These are phyloP conservation scores for Teratosphaeria pseudoeucalypti DNA, from an alignment of 2,329 filamentous ascomycete species.

Conservation along the genomic window DNA sequence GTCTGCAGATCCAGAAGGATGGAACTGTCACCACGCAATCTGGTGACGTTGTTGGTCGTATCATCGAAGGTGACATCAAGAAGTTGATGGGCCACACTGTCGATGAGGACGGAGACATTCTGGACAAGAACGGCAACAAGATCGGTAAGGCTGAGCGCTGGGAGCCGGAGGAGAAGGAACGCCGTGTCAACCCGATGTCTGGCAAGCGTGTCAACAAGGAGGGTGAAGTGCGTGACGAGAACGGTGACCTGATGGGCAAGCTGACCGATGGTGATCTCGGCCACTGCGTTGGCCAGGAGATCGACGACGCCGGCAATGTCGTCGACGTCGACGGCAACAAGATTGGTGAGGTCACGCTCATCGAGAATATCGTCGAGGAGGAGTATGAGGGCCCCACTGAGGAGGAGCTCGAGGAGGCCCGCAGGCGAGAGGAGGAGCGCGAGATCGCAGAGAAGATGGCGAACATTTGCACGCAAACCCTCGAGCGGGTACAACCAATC, in stretches of 20 bases:
- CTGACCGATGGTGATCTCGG: slow-evolving; percentile 43
- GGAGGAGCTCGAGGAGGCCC: slow-evolving; percentile 40
- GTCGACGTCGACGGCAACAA: slow-evolving; percentile 50
- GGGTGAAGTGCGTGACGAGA: slow-evolving; percentile 42
- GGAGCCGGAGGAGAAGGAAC: slow-evolving; percentile 44
- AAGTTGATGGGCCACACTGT: slow-evolving; percentile 41
- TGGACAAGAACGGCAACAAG: slow-evolving; percentile 44
- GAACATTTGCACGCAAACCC: slow-evolving; percentile 61
- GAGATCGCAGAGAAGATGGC: slow-evolving; percentile 71
- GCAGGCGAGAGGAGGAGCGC: slow-evolving; percentile 54
- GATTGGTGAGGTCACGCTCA: slow-evolving; percentile 52
- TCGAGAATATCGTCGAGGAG: slow-evolving; percentile 46
- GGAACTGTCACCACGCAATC: slow-evolving; percentile 41
- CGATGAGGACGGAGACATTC: slow-evolving; percentile 43
- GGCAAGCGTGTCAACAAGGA: slow-evolving; percentile 40
- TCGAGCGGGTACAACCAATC: slow-evolving; percentile 75
- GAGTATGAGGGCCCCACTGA: slow-evolving; percentile 49
- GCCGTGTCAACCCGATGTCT: slow-evolving; percentile 48
- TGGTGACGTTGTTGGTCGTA: slow-evolving; percentile 39
- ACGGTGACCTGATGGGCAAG: slow-evolving; percentile 39
- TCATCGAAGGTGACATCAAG: slow-evolving; percentile 42
- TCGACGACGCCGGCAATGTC: slow-evolving; percentile 44
- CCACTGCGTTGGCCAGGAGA: slow-evolving; percentile 42
- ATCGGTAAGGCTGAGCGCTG: slow-evolving; percentile 44
- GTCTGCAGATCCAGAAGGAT: slow-evolving; percentile 46